Conservation (phyloP, 83 land plant species). For the Diphasiastrum complanatum region DNA sequence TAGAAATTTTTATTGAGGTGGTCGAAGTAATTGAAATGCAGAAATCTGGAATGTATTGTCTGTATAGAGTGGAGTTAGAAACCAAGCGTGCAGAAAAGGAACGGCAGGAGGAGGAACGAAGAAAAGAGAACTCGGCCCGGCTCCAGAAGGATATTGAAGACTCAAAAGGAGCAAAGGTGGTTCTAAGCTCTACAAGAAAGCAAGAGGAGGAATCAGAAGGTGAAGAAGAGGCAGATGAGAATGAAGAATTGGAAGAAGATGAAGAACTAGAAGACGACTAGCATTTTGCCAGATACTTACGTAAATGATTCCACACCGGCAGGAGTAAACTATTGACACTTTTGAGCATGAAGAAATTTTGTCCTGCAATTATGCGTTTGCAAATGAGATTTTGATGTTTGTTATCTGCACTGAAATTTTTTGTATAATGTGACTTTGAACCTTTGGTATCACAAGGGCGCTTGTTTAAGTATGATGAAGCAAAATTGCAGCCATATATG, state of each 20-base stretch:
- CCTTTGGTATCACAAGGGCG: too few relatives aligned
- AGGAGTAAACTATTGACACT: too few relatives aligned
- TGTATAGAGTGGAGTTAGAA: conserved; percentile 78
- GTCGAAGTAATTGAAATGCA: background rate
- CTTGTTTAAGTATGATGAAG: too few relatives aligned
- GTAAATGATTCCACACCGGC: too few relatives aligned
- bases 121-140: conserved; percentile 52
- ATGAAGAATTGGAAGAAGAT: conserved; percentile 59
- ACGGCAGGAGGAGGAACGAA: conserved; percentile 55
- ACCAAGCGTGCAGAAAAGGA: conserved; percentile 77
- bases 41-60: background rate
- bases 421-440: too few relatives aligned
- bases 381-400: too few relatives aligned
- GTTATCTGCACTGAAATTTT: too few relatives aligned
- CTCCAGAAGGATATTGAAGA: conserved; percentile 76
- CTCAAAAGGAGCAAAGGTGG: conserved; percentile 67
- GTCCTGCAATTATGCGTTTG: too few relatives aligned
- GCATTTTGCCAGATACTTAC: too few relatives aligned
- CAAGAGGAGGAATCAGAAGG: conserved; percentile 19
- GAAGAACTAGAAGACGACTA: conserved; percentile 40
- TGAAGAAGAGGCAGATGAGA: conserved; percentile 46
- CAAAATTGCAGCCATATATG: too few relatives aligned
- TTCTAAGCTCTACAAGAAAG: conserved; percentile 63
- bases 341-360: too few relatives aligned
- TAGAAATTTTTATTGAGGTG: background rate